phyloP scores from a whole-genome alignment of 768 basidiomycete genomes.

The Lyophyllum atratum region DNA sequence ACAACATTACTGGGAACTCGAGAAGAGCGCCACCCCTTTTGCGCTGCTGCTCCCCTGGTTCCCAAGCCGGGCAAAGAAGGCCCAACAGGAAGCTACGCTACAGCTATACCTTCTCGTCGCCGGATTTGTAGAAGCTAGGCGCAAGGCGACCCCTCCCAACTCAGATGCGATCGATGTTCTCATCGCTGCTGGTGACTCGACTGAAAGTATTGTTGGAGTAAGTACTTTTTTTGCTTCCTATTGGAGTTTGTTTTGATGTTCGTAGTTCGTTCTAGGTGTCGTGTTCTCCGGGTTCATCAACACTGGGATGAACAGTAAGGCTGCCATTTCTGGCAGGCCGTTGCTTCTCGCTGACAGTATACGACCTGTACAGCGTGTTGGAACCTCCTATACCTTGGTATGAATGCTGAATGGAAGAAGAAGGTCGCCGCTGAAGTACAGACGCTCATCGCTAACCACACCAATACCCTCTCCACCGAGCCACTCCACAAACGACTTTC shows the following conservation, averaged over 20 bases:
- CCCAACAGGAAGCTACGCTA: constrained; percentile 17
- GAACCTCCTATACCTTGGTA: constrained; percentile 34
- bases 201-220: constrained; percentile 27
- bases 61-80: constrained; percentile 17
- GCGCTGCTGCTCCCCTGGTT: constrained; percentile 27
- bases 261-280: constrained; percentile 31
- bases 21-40: constrained; percentile 14
- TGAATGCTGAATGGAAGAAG: constrained; percentile 35
- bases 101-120: constrained; percentile 15
- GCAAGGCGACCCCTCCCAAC: constrained; percentile 9
- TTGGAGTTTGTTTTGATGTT: background rate
- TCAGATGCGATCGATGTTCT: constrained; percentile 24
- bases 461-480: constrained; percentile 24
- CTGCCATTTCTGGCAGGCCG: background rate
- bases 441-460: constrained; percentile 29
- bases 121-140: constrained; percentile 17
- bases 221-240: background rate
- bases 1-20: constrained; percentile 12
- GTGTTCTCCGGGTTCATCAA: constrained; percentile 40
- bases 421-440: constrained; percentile 31
- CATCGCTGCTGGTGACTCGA: constrained; percentile 17
- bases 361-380: constrained; percentile 31
- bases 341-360: background rate
- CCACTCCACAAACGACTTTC: constrained; percentile 36
- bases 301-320: constrained; percentile 33